Evolutionary conservation across 179 eudicot genomes (phyloP).

Genomic region (Corrigiola litoralis): DNA sequence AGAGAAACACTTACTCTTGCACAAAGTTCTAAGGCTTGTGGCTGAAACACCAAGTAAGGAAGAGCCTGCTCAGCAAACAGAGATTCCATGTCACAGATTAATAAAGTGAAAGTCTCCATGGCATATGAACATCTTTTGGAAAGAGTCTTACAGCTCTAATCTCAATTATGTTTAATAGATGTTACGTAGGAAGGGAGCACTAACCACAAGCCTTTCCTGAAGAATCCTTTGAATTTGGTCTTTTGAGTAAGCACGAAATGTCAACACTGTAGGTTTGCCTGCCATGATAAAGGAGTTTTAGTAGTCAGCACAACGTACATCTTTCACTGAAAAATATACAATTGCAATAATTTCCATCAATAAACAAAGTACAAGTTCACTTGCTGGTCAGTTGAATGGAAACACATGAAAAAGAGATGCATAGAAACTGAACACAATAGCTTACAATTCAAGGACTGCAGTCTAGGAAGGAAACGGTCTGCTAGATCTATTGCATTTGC

Average conservation of each 20-base stretch:
- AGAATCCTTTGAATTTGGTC: constrained; percentile 80
- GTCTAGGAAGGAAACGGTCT: constrained; percentile 85
- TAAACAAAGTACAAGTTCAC: too few relatives aligned
- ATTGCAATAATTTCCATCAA: too few relatives aligned
- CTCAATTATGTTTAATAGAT: not conserved
- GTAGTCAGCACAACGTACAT: constrained; percentile 1
- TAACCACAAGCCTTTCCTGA: constrained; percentile 68
- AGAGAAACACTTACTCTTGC: constrained; percentile 66
- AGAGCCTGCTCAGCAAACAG: constrained; percentile 43
- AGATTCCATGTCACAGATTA: constrained; percentile 5
- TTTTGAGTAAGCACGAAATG: constrained; percentile 91
- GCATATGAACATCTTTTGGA: not conserved
- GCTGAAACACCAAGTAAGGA: constrained; percentile 66
- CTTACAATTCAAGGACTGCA: constrained; percentile 85
- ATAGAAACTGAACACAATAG: not conserved
- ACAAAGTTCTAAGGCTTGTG: constrained; percentile 89
- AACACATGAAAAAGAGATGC: not conserved
- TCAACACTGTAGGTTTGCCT: constrained; percentile 82
- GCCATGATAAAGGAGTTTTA: constrained; percentile 7
- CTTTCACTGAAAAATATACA: too few relatives aligned
- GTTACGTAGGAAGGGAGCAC: constrained; percentile 3
- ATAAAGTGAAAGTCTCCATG: not conserved
- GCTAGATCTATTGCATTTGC: constrained; percentile 97
- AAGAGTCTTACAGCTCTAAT: not conserved
- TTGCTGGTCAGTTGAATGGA: too few relatives aligned